Evolutionary conservation across 192 early-diverging fungal genomes (phyloP).

Genomic region (Spinellus fusiger): DNA sequence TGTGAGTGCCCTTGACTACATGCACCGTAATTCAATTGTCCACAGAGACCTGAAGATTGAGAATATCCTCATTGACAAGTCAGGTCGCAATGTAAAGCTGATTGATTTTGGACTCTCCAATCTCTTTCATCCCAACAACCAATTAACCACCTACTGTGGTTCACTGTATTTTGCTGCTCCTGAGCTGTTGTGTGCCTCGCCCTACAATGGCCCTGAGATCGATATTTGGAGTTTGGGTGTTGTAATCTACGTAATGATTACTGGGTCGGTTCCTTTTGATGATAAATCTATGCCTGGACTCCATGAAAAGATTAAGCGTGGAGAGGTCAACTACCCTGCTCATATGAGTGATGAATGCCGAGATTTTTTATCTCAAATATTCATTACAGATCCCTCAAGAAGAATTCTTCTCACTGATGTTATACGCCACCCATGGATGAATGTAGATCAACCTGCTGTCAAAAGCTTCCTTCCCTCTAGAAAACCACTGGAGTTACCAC

Average conservation of each 20-base stretch:
- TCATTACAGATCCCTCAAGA: slow-evolving; percentile 63
- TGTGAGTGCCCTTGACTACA: slow-evolving; percentile 55
- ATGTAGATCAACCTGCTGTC: slow-evolving; percentile 57
- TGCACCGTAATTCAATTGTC: slow-evolving; percentile 56
- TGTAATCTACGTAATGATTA: slow-evolving; percentile 80
- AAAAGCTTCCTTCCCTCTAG: slow-evolving; percentile 61
- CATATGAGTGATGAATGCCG: slow-evolving; percentile 54
- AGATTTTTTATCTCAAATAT: slow-evolving; percentile 62
- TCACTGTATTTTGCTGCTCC: slow-evolving; percentile 82
- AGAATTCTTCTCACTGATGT: slow-evolving; percentile 70
- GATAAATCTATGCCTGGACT: slow-evolving; percentile 81
- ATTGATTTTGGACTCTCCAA: slow-evolving; percentile 90
- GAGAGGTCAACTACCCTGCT: slow-evolving; percentile 67
- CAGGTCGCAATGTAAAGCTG: slow-evolving; percentile 63
- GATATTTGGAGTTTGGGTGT: slow-evolving; percentile 88
- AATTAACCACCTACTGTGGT: slow-evolving; percentile 54
- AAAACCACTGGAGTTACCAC: slow-evolving; percentile 43
- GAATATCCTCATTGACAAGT: slow-evolving; percentile 70
- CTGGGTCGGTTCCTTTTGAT: slow-evolving; percentile 81
- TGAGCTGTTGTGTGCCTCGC: slow-evolving; percentile 76
- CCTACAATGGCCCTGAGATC: slow-evolving; percentile 80
- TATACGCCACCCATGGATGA: slow-evolving; percentile 67
- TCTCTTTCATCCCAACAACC: slow-evolving; percentile 47
- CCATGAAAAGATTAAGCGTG: slow-evolving; percentile 80
- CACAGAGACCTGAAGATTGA: slow-evolving; percentile 82